Evolutionary conservation across 139 green algal genomes (phyloP).

Genomic region (Tetraselmis chui): DNA sequence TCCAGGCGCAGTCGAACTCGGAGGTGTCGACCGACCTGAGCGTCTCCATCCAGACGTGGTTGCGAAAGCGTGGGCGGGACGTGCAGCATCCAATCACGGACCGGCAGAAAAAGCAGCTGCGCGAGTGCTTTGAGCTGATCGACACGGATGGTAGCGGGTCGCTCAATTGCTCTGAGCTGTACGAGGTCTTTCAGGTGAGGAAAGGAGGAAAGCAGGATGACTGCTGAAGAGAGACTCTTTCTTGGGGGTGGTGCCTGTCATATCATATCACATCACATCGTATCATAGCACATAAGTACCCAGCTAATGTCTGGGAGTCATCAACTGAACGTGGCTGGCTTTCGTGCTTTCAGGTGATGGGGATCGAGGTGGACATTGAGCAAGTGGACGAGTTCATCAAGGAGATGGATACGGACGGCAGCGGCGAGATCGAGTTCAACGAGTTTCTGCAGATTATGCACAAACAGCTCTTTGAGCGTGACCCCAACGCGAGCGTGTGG

Average conservation of each 20-base stretch:
- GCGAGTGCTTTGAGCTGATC: slow-evolving; percentile 23
- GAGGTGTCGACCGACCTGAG: neutral
- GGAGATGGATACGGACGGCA: neutral
- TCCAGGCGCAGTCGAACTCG: neutral
- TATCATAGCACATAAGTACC: too few species aligned
- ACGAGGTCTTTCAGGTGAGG: slow-evolving; percentile 14
- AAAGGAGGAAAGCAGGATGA: too few species aligned
- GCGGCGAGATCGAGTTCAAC: neutral
- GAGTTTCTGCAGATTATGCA: neutral
- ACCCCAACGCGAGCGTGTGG: neutral
- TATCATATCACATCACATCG: too few species aligned
- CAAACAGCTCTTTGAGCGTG: neutral
- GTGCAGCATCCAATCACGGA: neutral
- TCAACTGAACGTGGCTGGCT: too few species aligned
- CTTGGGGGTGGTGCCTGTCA: too few species aligned
- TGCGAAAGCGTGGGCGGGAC: neutral
- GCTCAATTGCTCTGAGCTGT: slow-evolving; percentile 3
- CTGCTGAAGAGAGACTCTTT: too few species aligned
- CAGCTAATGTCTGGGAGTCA: too few species aligned
- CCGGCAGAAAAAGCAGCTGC: neutral
- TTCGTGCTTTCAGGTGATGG: neutral
- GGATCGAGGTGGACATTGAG: neutral
- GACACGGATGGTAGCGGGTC: slow-evolving; percentile 14
- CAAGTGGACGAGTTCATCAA: neutral
- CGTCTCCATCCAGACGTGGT: neutral